Base-by-base conservation (phyloP, 495 filamentous ascomycete species). In the Aspergillus sclerotioniger region DNA sequence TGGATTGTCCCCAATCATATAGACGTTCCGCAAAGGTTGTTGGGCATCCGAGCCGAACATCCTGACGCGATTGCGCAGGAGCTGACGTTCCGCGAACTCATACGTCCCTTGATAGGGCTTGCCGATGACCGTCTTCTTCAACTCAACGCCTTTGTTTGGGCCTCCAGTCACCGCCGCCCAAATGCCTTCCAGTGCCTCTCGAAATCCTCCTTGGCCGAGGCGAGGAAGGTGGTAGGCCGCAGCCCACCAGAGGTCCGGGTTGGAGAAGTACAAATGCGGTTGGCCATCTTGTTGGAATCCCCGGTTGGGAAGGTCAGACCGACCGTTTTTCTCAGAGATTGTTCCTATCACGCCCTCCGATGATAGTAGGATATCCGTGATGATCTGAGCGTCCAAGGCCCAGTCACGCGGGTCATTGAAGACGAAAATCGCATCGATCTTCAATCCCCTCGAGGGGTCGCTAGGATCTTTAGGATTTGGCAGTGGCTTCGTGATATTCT, bases 1-100 rank as follows among this genome's bases (percentile, higher is more conserved):
- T 0, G 94, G 93, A 62, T 98, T 99, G 63, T 99, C 94, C 0
- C 94, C 94, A n/a, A 99, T 81, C 93, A 98, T 97, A 65, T 95
- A 98, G 6, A 99, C 90, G 13, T 77, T 81, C 63, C 74, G 71
- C 57, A 96, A 66, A 15, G 73, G 74, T 8, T 65, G 66, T 0
- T 76, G 56, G 15, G 73, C 60, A 35, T 69, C 60, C 15, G 64
- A 66, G 15, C 67, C 66, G 56, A 79, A 70, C 3, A 81, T 59
- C 31, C 81, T 62, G 15, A 73, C 61, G 13, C 90, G 80, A 60
- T 92, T 86, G 32, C 71, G 72, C 51, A 77, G 67, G 28, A 99
- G 71, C 56, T 88, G 80, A 19, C 78, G 71, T 75, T 97, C 93
- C 0, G 94, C 93, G 69, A 88, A 99, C 61, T 77, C 77, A 62